Base-by-base conservation (phyloP, 768 basidiomycete genomes). In the Rhodotorula toruloides region DNA sequence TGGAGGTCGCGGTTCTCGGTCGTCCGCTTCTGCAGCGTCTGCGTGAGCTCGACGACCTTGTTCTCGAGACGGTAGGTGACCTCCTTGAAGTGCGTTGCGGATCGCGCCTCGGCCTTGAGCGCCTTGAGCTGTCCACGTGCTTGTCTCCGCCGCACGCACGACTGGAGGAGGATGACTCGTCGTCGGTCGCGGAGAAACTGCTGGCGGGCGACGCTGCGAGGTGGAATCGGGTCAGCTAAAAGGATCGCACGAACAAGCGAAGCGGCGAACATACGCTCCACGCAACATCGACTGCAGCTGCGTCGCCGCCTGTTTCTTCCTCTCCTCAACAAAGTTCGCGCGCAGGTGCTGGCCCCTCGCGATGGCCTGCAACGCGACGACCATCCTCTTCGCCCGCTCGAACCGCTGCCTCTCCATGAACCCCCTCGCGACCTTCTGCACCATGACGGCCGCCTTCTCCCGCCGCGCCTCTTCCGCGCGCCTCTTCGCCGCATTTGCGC, bases 1-100 rank as follows among this genome's bases (percentile, higher is more conserved):
- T 88, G 86, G 49, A 98, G 80, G 59, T 86, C 87, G 78, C 90
- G 93, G 81, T 89, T 91, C 80, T 99, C 94, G 64, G 85, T 84
- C 4, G 87, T 92, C 53, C 94, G 86, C 75, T 83, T 87, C 78
- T 97, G 96, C 19, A 99, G 83, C 22, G 81, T 85, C 77, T 99
- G 96, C 0, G 96, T 98, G 68, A 99, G 87, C 76, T 98, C 94
- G 64, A 99, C 91, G 49, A 99, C 96, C 80, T 98, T 99, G 83
- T 98, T 99, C 81, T 99, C 96, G 61, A 99, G 83, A 72, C 85
- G 86, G 76, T 98, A 98, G 0, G 94, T 97, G 72, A 94, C 96
- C 79, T 96, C 92, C 80, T 96, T 97, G 85, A 94, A 97, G 76
- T 92, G 96, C 72, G 90, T 89, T 36, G 93, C 93, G 3, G 96